Evolutionary conservation across 805 yeast genomes (phyloP).

Genomic region (Deakozyma indianensis): DNA sequence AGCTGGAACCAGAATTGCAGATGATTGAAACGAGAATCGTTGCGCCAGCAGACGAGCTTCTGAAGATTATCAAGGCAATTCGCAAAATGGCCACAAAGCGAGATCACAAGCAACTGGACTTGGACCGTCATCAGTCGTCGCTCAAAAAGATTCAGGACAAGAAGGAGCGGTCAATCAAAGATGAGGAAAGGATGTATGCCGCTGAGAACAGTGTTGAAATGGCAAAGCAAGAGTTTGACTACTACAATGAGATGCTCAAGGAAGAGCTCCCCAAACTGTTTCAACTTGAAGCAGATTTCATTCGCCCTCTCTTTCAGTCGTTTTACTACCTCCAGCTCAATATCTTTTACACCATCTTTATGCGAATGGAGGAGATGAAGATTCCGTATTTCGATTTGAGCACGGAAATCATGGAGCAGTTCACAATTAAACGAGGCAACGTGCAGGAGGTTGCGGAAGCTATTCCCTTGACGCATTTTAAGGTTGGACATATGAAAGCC

Average conservation of each 20-base stretch:
- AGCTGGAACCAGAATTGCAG: conserved; percentile 84
- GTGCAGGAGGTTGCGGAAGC: conserved; percentile 82
- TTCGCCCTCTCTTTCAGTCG: conserved; percentile 84
- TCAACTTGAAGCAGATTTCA: conserved; percentile 79
- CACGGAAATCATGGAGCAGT: conserved; percentile 73
- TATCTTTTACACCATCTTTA: conserved; percentile 84
- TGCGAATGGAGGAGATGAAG: conserved; percentile 87
- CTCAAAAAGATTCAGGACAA: conserved; percentile 64
- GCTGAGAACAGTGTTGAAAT: conserved; percentile 81
- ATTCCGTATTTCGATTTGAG: conserved; percentile 88
- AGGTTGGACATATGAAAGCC: conserved; percentile 72
- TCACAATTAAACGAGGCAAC: conserved; percentile 69
- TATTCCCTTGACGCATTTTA: conserved; percentile 81
- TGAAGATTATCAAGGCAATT: conserved; percentile 66
- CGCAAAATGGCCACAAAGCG: conserved; percentile 92
- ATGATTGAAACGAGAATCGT: conserved; percentile 82
- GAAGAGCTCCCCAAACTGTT: conserved; percentile 80
- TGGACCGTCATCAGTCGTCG: conserved; percentile 68
- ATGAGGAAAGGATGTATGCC: conserved; percentile 78
- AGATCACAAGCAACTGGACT: conserved; percentile 86
- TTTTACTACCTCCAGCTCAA: conserved; percentile 96
- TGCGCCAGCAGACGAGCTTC: conserved; percentile 80
- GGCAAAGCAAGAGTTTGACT: conserved; percentile 92
- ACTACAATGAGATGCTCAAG: conserved; percentile 89
- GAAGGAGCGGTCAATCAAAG: conserved; percentile 73